Base-by-base conservation (phyloP, 495 filamentous ascomycete genomes). In the Clavariopsis aquatica region DNA sequence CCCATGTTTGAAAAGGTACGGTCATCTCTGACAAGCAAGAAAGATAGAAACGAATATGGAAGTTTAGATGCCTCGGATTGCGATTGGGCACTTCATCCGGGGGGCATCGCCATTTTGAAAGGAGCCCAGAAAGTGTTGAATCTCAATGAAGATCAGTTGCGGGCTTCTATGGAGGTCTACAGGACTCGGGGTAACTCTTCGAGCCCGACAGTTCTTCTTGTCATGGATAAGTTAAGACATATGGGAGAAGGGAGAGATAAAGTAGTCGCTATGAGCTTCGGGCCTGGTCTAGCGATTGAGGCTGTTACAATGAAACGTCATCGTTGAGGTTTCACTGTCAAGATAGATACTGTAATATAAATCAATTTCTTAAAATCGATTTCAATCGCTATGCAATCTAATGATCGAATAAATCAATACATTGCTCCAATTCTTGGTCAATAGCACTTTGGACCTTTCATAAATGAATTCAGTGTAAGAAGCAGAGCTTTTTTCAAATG, bases 81-180 rank as follows among this genome's bases (percentile, higher is more conserved):
- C 22, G 85, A 89, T 72, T 89, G 86, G 86, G 86, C 85, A 0
- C 78, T 89, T 64, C 86, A 89, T 69, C 86, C 86, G 0, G 86
- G 86, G 4, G 86, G 86, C 31, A 72, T 81, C 17, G 84, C 85
- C 9, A 87, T 89, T 56, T 78, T 89, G 13, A 81, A 84, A 6
- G 83, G 84, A 7, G 82, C 85, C 1, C 81, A 87, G 71, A 72
- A 74, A 38, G 78, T 75, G 10, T 78, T 85, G 76, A 65, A 72
- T 19, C 78, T 89, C 22, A 78, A 80, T 0, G 72, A 82, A 1
- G 79, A 85, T 66, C 82, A 86, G 60, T 79, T 88, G 76, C 79
- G 82, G n/a, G 64, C 58, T 9, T 56, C 49, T 2, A 34, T 20
- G 49, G 58, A 67, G 26, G 52, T 67, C 15, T 67, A 67, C 27